Evolutionary conservation across 768 basidiomycete genomes (phyloP).

Genomic region (Trametes cubensis): DNA sequence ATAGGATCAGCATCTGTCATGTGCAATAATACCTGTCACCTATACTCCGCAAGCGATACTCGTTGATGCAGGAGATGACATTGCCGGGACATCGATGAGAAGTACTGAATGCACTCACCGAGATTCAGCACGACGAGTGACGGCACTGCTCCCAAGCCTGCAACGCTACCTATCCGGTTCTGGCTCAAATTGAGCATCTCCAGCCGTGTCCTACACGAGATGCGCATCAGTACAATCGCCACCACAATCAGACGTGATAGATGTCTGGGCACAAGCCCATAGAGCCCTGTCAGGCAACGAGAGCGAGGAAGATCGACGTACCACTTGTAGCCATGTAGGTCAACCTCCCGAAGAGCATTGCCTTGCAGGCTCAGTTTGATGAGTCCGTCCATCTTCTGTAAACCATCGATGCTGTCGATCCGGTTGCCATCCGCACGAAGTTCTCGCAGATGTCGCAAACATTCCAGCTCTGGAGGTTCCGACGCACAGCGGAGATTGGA

Average conservation of each 20-base stretch:
- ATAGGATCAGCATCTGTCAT: conserved; percentile 15
- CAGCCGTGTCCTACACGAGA: conserved; percentile 47
- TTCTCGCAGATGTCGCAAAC: conserved; percentile 84
- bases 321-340: conserved; percentile 71
- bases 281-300: background rate
- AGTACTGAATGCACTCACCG: conserved; percentile 56
- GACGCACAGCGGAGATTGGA: too few relatives aligned
- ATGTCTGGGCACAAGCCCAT: conserved; percentile 8
- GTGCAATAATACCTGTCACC: conserved; percentile 12
- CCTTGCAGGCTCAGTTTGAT: conserved; percentile 81
- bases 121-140: conserved; percentile 76
- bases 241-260: conserved; percentile 24
- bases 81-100: conserved; percentile 9
- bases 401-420: conserved; percentile 71
- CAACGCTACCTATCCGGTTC: conserved; percentile 65
- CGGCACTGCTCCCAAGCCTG: conserved; percentile 62
- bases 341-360: conserved; percentile 66
- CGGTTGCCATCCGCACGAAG: conserved; percentile 88
- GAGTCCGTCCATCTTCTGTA: conserved; percentile 79
- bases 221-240: conserved; percentile 6
- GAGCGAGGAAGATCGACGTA: conserved; percentile 39
- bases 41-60: conserved; percentile 2
- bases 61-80: conserved; percentile 17
- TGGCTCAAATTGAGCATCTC: conserved; percentile 83
- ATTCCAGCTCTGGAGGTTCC: conserved; percentile 67